phyloP scores from a whole-genome alignment of 208 protist species.

The Leishmania amazonensis region DNA sequence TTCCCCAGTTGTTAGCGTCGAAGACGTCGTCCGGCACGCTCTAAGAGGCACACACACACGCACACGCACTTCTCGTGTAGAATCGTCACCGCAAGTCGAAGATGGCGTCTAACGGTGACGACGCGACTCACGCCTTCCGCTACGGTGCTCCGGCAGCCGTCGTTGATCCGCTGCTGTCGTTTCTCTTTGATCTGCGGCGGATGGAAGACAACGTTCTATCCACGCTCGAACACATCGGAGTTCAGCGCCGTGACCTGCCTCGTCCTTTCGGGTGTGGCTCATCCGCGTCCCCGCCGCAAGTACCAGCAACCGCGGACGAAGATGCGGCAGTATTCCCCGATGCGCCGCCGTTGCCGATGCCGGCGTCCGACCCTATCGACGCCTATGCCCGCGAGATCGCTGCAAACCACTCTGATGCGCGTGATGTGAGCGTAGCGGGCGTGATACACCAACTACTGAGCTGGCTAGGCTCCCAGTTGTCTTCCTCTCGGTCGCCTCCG shows the following conservation, averaged over 20 bases:
- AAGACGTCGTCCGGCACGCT: neutral
- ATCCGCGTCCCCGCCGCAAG: neutral
- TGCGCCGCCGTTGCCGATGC: neutral
- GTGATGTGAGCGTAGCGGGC: neutral
- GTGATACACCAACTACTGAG: constrained; percentile 20
- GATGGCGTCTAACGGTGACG: neutral
- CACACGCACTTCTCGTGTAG: neutral
- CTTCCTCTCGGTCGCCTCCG: neutral
- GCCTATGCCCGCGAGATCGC: constrained; percentile 5
- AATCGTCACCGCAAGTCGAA: neutral
- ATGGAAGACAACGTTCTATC: constrained; percentile 45
- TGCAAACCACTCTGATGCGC: neutral
- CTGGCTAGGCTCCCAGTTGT: constrained; percentile 27
- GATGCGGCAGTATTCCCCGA: neutral
- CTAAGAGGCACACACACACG: neutral
- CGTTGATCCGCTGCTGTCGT: constrained; percentile 69
- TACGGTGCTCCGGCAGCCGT: constrained; percentile 49
- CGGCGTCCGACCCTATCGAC: neutral
- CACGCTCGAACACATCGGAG: constrained; percentile 39
- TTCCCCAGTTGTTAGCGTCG: too few species aligned
- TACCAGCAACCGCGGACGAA: neutral
- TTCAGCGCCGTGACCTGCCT: constrained; percentile 22
- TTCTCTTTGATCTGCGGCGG: constrained; percentile 56
- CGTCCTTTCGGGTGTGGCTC: neutral
- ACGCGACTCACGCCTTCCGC: constrained; percentile 25